Conservation (phyloP, 495 filamentous ascomycete genomes). For the Hypoxylon cercidicola region DNA sequence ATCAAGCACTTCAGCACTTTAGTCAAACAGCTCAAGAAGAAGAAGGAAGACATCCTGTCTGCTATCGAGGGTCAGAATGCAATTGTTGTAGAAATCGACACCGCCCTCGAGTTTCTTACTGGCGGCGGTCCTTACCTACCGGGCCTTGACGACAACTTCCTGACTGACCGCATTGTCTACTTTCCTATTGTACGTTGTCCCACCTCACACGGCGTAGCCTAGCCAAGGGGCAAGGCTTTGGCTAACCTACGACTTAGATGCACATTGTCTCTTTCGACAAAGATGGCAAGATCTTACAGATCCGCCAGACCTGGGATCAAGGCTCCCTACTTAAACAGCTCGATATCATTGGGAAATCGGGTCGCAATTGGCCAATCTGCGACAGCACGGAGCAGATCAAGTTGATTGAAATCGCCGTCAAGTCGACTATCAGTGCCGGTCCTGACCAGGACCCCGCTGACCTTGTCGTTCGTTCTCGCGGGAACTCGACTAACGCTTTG, state of each 20-base stretch:
- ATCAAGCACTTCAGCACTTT: conserved; percentile 78
- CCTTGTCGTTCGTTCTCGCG: conserved; percentile 51
- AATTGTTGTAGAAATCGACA: conserved; percentile 81
- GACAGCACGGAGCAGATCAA: conserved; percentile 86
- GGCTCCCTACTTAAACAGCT: conserved; percentile 90
- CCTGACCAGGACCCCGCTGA: conserved; percentile 35
- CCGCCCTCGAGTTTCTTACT: conserved; percentile 80
- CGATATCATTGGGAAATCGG: conserved; percentile 89
- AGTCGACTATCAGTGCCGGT: conserved; percentile 43
- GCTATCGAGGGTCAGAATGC: conserved; percentile 75
- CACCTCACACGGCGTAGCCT: conserved; percentile 8
- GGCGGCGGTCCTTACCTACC: conserved; percentile 91
- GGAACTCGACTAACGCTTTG: conserved; percentile 60
- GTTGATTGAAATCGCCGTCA: conserved; percentile 69
- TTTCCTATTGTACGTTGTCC: conserved; percentile 78
- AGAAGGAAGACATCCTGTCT: conserved; percentile 76
- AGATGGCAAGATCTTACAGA: conserved; percentile 79
- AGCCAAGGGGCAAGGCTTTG: conserved; percentile 26
- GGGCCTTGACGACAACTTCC: conserved; percentile 91
- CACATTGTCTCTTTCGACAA: conserved; percentile 89
- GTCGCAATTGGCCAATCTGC: conserved; percentile 92
- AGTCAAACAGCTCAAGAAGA: conserved; percentile 77
- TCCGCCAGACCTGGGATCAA: conserved; percentile 95
- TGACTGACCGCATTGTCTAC: conserved; percentile 81
- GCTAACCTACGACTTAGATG: conserved; percentile 64